These are phyloP conservation scores for Phytopythium montanum DNA, from an alignment of 352 stramenopile species.

Conservation along the genomic window DNA sequence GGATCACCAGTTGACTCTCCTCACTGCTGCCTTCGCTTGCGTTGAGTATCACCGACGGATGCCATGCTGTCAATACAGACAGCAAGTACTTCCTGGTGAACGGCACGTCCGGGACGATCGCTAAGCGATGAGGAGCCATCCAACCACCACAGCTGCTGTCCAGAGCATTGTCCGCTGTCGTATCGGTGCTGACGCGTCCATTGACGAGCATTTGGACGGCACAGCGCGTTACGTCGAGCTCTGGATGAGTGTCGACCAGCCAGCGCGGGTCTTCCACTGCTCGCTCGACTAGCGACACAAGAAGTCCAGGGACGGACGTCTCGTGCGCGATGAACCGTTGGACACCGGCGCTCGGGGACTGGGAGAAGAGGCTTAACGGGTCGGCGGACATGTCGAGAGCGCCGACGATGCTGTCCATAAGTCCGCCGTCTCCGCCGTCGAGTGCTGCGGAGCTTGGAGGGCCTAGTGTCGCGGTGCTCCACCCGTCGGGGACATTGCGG, in stretches of 20 bases:
- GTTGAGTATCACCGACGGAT: slow-evolving; percentile 27
- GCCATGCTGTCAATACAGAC: slow-evolving; percentile 31
- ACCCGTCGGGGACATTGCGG: slow-evolving; percentile 17
- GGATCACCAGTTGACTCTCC: slow-evolving; percentile 16
- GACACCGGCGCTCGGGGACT: background rate
- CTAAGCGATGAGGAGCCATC: slow-evolving; percentile 20
- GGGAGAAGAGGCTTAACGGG: background rate
- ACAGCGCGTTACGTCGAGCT: background rate
- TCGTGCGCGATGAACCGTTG: slow-evolving; percentile 38
- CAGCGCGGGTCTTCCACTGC: slow-evolving; percentile 22
- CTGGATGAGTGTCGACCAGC: background rate
- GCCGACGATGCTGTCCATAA: slow-evolving; percentile 7
- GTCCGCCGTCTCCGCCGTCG: slow-evolving; percentile 4
- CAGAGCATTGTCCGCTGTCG: slow-evolving; percentile 5
- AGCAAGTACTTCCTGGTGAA: slow-evolving; percentile 48
- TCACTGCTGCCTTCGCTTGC: slow-evolving; percentile 6
- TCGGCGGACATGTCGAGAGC: background rate
- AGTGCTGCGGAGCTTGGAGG: slow-evolving; percentile 1
- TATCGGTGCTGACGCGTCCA: slow-evolving; percentile 1
- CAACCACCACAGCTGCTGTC: slow-evolving; percentile 9
- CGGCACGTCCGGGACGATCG: slow-evolving; percentile 21
- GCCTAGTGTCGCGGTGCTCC: slow-evolving; percentile 2
- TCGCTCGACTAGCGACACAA: slow-evolving; percentile 44
- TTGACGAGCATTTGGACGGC: slow-evolving; percentile 8
- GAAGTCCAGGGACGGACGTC: slow-evolving; percentile 52